Conservation (phyloP, 129 eudicot genomes). For the Tagetes patula region DNA sequence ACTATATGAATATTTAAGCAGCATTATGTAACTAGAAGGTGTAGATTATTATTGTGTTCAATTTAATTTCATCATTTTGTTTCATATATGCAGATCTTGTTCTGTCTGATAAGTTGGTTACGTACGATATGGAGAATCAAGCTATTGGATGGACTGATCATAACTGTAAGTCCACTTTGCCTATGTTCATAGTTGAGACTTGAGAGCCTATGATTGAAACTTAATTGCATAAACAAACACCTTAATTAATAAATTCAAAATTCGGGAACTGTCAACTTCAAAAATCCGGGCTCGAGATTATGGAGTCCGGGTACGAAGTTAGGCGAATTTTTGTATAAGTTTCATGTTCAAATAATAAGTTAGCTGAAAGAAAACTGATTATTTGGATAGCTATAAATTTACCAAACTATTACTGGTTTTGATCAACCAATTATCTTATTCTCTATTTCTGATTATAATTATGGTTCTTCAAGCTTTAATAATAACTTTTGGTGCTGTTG, state of each 20-base stretch:
- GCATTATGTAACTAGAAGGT: not conserved
- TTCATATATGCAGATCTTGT: constrained; percentile 52
- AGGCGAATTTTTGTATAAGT: not conserved
- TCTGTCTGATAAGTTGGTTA: constrained; percentile 61
- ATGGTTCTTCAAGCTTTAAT: not conserved
- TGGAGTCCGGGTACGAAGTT: too few relatives aligned
- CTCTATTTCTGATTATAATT: not conserved
- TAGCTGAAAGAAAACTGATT: too few relatives aligned
- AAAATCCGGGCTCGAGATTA: too few relatives aligned
- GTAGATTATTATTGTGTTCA: not conserved
- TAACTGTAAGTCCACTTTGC: constrained; percentile 56
- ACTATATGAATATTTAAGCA: constrained; percentile 14
- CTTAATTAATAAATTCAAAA: too few relatives aligned
- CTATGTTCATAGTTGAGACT: not conserved
- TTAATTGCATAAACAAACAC: too few relatives aligned
- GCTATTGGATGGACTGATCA: constrained; percentile 67
- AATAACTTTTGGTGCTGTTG: not conserved
- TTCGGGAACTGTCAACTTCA: too few relatives aligned
- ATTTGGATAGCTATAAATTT: too few relatives aligned
- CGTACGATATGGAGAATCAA: constrained; percentile 65
- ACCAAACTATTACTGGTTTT: not conserved
- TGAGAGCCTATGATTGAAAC: too few relatives aligned
- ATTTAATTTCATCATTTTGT: not conserved
- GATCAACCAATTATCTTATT: not conserved
- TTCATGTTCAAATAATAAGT: not conserved